Evolutionary conservation across 139 green algal genomes (phyloP).

Genomic region (Tetraselmis striata): DNA sequence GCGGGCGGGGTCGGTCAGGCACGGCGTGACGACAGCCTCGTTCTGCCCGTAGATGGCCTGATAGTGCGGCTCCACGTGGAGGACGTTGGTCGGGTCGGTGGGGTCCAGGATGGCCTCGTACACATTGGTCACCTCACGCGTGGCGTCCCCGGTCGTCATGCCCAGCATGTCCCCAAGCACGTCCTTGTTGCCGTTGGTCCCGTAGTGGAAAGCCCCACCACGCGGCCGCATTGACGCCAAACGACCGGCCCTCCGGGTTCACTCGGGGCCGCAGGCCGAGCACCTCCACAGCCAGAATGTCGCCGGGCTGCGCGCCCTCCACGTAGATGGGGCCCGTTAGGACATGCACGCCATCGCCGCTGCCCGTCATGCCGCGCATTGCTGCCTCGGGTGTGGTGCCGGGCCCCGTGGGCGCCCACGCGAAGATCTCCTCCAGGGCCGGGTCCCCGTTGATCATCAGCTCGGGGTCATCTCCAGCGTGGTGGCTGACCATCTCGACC

Average conservation of each 20-base stretch:
- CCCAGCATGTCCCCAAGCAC: slow-evolving; percentile 28
- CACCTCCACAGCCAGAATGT: slow-evolving; percentile 55
- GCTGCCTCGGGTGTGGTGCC: neutral
- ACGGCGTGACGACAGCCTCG: neutral
- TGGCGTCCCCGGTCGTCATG: slow-evolving; percentile 3
- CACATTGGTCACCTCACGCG: slow-evolving; percentile 49
- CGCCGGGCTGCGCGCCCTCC: slow-evolving; percentile 38
- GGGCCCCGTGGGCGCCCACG: slow-evolving; percentile 18
- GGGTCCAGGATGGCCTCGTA: slow-evolving; percentile 41
- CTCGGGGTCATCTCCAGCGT: slow-evolving; percentile 47
- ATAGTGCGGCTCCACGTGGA: neutral
- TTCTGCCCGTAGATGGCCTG: neutral
- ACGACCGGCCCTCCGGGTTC: slow-evolving; percentile 33
- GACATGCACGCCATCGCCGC: slow-evolving; percentile 53
- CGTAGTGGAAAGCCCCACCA: slow-evolving; percentile 54
- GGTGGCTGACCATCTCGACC: slow-evolving; percentile 53
- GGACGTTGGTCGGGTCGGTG: neutral
- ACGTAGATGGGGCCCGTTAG: slow-evolving; percentile 52
- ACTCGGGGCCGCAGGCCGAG: slow-evolving; percentile 40
- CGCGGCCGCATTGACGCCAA: slow-evolving; percentile 46
- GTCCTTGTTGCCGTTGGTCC: slow-evolving; percentile 13
- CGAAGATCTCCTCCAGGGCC: slow-evolving; percentile 52
- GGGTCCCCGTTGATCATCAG: slow-evolving; percentile 64
- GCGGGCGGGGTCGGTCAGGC: neutral
- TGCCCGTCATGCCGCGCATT: slow-evolving; percentile 32